Percentiles rank a stretch among this genome's conserved stretches.
Conservation (phyloP, 177 flowering plant genomes). For the Telopea speciosissima region DNA sequence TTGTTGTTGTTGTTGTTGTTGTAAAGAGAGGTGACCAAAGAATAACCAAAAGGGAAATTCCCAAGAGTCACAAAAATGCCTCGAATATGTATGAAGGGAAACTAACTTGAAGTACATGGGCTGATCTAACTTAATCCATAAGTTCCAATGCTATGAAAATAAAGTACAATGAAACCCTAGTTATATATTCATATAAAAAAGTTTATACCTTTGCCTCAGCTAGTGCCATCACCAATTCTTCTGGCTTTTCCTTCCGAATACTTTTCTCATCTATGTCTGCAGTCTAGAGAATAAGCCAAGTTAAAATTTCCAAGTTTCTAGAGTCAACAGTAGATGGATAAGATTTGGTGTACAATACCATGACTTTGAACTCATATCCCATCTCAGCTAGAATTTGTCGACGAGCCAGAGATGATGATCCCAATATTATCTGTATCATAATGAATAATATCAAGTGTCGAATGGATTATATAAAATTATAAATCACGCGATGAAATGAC, state of each 20-base stretch:
- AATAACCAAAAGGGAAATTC: background rate
- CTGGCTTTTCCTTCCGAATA: conserved; percentile 75
- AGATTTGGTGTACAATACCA: conserved; percentile 34
- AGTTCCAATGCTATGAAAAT: background rate
- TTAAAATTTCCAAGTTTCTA: background rate
- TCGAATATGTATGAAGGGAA: background rate
- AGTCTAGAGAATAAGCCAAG: conserved; percentile 33
- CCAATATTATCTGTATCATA: conserved; percentile 50
- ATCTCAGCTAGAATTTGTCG: conserved; percentile 61
- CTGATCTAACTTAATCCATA: background rate
- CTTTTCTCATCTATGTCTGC: conserved; percentile 92
- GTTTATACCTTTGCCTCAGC: conserved; percentile 80
- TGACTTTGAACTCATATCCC: conserved; percentile 75
- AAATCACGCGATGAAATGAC: background rate
- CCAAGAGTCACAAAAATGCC: background rate
- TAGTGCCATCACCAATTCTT: conserved; percentile 84
- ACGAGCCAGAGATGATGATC: conserved; percentile 76
- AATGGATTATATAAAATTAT: background rate
- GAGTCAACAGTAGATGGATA: background rate
- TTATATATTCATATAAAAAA: background rate
- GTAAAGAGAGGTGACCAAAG: background rate
- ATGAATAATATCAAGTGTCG: background rate
- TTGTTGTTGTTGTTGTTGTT: no score
- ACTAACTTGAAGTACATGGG: background rate
- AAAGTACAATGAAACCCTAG: background rate